Evolutionary conservation across 179 eudicot genomes (phyloP).

Genomic region (Patellifolia procumbens): DNA sequence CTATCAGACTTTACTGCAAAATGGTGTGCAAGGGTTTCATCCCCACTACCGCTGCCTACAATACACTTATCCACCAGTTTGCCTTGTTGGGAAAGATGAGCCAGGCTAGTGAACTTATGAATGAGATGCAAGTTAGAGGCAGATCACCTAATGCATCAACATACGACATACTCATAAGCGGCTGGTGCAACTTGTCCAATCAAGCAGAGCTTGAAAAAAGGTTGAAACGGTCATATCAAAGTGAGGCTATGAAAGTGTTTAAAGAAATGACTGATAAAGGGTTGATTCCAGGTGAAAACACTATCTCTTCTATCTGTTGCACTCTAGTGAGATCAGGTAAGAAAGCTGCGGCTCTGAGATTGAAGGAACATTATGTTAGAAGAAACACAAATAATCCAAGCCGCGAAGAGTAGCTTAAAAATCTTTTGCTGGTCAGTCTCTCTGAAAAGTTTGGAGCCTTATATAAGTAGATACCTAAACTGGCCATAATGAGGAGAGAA

Average conservation of each 20-base stretch:
- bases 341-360: constrained; percentile 48
- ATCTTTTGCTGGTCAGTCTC: not conserved
- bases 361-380: constrained; percentile 44
- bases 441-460: constrained; percentile 9
- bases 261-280: constrained; percentile 81
- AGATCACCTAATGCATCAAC: constrained; percentile 69
- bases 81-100: constrained; percentile 73
- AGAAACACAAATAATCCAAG: constrained; percentile 13
- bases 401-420: constrained; percentile 6
- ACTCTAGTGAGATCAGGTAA: constrained; percentile 52
- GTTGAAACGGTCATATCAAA: constrained; percentile 47
- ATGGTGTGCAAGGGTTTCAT: constrained; percentile 81
- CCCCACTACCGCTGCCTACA: constrained; percentile 66
- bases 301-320: constrained; percentile 44
- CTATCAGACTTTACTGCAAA: constrained; percentile 83
- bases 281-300: constrained; percentile 59
- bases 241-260: constrained; percentile 67
- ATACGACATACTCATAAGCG: constrained; percentile 73
- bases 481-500: not conserved
- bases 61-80: constrained; percentile 68
- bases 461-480: not conserved
- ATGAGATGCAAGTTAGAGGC: constrained; percentile 88
- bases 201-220: constrained; percentile 48
- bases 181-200: constrained; percentile 71
- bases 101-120: constrained; percentile 89